Evolutionary conservation across 2,329 filamentous ascomycete genomes (phyloP), one percentile per base, ranked within the genome.

Genomic region (Cryphonectria parasitica): DNA sequence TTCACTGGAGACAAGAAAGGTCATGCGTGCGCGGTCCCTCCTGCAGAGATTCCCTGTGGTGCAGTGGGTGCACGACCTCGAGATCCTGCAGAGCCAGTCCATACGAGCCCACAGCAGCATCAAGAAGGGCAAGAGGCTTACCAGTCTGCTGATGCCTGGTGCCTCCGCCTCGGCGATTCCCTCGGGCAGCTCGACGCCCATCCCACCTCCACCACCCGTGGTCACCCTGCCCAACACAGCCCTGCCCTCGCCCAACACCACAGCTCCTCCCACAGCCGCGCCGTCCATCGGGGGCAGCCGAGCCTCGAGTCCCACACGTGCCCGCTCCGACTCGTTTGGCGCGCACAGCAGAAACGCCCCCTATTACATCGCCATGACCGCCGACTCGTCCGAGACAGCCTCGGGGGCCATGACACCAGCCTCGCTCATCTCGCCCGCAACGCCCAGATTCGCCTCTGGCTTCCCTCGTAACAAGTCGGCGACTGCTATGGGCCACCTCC

Each of bases 21-120:
- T 85, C 75, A 91, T 91, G 89, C 84, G 89, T 76, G 89, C 89
- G 62, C 83, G 88, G 58, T 89, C 88, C 15, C 87, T 87, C 2
- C 87, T 88, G 72, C 89, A 91, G 75, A 83, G 89, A 25, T 91
- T 91, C 79, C 89, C 89, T 17, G 88, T 91, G 15, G 86, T 86
- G 3, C 87, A 90, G 75, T 91, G 89, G 89, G 83, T 90, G 67
- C 86, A 89, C 73, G 87, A 89, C 69, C 79, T 91, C 7, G 88
- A 89, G 72, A 88, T 86, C 56, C 82, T 91, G 34, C 88, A 91
- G 74, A 80, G 80, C 7, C 87, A 84, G 3, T 84, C 88, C 0
- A 90, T 91, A 75, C 71, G 74, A 41, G 52, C 36, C 43, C 67
- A 72, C n/a, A 56, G 64, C n/a, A 66, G 41, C 8, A 45, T 68